These are phyloP conservation scores for Penstemon newberryi DNA, from an alignment of 257 asterid genomes.

Conservation along the genomic window DNA sequence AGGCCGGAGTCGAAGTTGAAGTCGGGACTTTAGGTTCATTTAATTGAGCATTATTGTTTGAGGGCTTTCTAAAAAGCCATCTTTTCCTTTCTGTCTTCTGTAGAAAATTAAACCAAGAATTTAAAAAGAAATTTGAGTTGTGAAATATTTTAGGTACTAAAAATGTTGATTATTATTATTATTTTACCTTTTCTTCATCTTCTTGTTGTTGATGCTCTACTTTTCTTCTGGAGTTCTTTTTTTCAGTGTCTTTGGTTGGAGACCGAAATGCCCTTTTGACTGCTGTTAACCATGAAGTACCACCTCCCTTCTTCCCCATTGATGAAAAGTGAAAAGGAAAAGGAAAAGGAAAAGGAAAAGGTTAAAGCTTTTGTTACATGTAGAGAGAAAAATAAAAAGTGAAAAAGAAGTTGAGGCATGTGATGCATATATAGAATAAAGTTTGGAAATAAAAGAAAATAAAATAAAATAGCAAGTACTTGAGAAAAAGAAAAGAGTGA, in stretches of 20 bases:
- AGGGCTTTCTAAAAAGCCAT: slow-evolving; percentile 73
- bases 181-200: slow-evolving; percentile 58
- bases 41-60: slow-evolving; percentile 32
- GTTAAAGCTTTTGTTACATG: slow-evolving; percentile 29
- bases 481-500: slow-evolving; percentile 3
- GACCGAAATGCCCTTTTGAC: slow-evolving; percentile 91
- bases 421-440: slow-evolving; percentile 31
- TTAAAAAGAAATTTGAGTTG: no score
- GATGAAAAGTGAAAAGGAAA: slow-evolving; percentile 12
- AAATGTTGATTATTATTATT: not conserved
- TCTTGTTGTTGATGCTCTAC: slow-evolving; percentile 51
- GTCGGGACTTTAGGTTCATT: slow-evolving; percentile 33
- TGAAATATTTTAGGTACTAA: not conserved
- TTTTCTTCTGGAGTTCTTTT: slow-evolving; percentile 54
- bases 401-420: not conserved
- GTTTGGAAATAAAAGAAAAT: not conserved
- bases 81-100: slow-evolving; percentile 75
- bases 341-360: not conserved
- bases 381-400: slow-evolving; percentile 8
- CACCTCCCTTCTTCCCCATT: slow-evolving; percentile 73
- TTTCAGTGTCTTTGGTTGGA: slow-evolving; percentile 68
- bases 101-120: not conserved
- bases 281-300: slow-evolving; percentile 77
- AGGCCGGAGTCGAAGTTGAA: slow-evolving; percentile 16
- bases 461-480: not conserved